Conservation (phyloP, 1,284 basidiomycete genomes). For the Pascua guehoae region DNA sequence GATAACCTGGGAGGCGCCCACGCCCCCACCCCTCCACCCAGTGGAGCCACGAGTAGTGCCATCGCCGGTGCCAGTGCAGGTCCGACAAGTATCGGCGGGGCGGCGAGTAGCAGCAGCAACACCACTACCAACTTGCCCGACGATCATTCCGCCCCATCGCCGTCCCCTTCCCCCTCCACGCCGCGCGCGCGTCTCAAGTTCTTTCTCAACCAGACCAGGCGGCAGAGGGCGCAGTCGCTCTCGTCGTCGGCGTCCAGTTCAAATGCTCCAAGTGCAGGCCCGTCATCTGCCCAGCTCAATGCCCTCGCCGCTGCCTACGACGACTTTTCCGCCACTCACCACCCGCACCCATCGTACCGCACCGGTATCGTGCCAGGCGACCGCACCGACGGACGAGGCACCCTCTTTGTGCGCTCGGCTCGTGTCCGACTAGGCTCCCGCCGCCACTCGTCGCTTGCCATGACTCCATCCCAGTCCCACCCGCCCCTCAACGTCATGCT, state of each 20-base stretch:
- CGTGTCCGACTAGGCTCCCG: no score
- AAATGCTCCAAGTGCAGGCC: no score
- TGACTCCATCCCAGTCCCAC: no score
- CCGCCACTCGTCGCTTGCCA: no score
- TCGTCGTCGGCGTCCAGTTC: background rate
- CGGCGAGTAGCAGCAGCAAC: background rate
- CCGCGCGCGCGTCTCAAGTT: constrained; percentile 2
- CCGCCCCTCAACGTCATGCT: constrained; percentile 15
- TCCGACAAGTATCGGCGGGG: no score
- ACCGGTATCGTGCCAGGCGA: background rate
- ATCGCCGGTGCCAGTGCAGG: no score
- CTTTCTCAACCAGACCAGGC: background rate
- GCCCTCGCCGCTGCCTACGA: background rate
- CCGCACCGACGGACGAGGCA: background rate
- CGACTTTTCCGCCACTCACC: background rate
- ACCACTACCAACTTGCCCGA: background rate
- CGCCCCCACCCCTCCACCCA: background rate
- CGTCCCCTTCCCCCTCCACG: background rate
- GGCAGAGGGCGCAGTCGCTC: constrained; percentile 3
- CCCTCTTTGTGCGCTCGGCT: background rate
- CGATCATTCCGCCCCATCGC: background rate
- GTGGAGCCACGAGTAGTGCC: no score
- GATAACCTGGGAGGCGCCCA: background rate
- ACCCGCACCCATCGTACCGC: no score
- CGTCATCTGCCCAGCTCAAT: constrained; percentile 1